Evolutionary conservation across 129 eudicot species (phyloP), one percentile per base, ranked within the genome.

Genomic region (Ambrosia trifida): DNA sequence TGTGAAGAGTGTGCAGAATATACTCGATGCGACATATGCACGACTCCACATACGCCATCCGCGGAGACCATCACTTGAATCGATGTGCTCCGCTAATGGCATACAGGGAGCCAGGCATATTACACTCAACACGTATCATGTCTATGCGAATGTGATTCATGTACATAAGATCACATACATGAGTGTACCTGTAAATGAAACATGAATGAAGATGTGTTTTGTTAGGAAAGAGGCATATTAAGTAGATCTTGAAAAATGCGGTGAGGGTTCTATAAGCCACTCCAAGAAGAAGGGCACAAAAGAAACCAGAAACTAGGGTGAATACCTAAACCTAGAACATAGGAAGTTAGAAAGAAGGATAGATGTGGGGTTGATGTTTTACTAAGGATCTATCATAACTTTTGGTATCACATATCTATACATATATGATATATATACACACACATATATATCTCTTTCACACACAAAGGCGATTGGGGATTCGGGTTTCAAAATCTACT

Each of bases 41-140:
- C 85, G 96, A 90, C 96, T 89, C 93, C 96, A 80, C 80, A 82
- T 89, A 89, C 82, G 96, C 96, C 96, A 89, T 87, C 57, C 72
- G 78, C 85, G 54, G 82, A 84, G 86, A 79, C 72, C 87, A 82
- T 67, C 84, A 84, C 53, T 40, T 16, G n/a, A 49, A 40, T 41
- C 81, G 86, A 76, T 80, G 86, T 75, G 80, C 88, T 84, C 72
- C 61, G 79, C 74, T 78, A 46, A 89, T 89, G 96, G 96, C 96
- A 85, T 89, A 89, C 82, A 85, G 80, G 96, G 96, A 89, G 96
- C 90, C 93, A 89, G 65, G 96, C 96, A 89, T 89, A 81, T 80
- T 46, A 38, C 50, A 51, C 58, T 52, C 74, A 18, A 52, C 74
- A 19, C 31, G 10, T 24, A 24, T 24, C 38, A 33, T 53, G 60